Evolutionary conservation across 2,329 filamentous ascomycete genomes (phyloP).

Genomic region (Fusarium sp.): DNA sequence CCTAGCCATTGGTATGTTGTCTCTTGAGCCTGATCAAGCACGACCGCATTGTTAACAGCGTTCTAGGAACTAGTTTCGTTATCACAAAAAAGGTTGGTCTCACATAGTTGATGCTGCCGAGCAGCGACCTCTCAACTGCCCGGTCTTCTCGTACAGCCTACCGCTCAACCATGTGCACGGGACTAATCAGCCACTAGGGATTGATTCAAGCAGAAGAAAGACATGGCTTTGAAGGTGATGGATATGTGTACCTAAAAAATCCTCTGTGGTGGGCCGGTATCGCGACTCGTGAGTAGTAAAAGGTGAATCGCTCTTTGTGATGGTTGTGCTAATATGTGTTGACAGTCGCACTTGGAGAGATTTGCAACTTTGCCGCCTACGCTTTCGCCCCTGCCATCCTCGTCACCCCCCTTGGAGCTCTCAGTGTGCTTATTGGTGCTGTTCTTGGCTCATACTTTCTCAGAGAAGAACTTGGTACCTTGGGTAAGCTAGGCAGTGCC

Average conservation of each 20-base stretch:
- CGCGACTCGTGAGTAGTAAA: constrained; percentile 76
- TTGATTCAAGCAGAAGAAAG: constrained; percentile 89
- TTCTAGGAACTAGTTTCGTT: constrained; percentile 90
- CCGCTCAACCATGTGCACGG: not conserved
- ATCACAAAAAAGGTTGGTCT: constrained; percentile 92
- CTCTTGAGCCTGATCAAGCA: constrained; percentile 1
- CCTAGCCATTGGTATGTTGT: constrained; percentile 76
- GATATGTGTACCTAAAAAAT: constrained; percentile 91
- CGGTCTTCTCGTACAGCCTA: not conserved
- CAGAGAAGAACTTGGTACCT: constrained; percentile 85
- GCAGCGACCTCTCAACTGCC: not conserved
- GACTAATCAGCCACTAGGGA: constrained; percentile 65
- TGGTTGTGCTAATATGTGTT: constrained; percentile 34
- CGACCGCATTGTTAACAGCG: constrained; percentile 35
- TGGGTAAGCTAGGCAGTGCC: constrained; percentile 95
- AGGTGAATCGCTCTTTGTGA: not conserved
- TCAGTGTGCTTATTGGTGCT: constrained; percentile 94
- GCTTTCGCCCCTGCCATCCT: constrained; percentile 99
- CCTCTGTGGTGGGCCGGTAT: constrained; percentile 99
- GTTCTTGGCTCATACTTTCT: constrained; percentile 96
- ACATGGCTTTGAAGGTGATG: constrained; percentile 97
- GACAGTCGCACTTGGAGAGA: constrained; percentile 88
- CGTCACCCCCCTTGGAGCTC: constrained; percentile 91
- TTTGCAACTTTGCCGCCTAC: constrained; percentile 98
- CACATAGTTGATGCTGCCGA: not conserved